These are phyloP conservation scores for Rhizophora mangle DNA, from an alignment of 345 rosid species.

Conservation along the genomic window DNA sequence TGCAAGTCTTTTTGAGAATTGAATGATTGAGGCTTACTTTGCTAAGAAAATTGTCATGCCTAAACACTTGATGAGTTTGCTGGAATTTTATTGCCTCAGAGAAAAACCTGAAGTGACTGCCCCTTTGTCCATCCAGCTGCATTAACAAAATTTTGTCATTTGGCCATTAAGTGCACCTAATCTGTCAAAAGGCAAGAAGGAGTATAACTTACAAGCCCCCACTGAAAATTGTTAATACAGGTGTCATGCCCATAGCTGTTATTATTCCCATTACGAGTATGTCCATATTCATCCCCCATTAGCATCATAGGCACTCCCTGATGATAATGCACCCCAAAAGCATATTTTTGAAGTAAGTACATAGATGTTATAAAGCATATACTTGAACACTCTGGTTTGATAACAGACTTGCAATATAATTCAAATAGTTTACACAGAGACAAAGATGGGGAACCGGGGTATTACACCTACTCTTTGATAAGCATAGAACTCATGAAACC, in stretches of 20 bases:
- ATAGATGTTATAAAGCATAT: constrained; percentile 11
- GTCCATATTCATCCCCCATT: constrained; percentile 96
- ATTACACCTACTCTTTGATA: too few species aligned
- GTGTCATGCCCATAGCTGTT: constrained; percentile 92
- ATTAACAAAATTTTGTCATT: constrained; percentile 13
- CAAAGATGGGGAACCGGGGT: background rate
- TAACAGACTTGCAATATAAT: background rate
- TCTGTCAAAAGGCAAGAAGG: background rate
- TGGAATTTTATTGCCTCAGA: constrained; percentile 69
- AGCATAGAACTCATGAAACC: too few species aligned
- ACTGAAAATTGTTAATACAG: constrained; percentile 76
- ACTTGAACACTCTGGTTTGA: constrained; percentile 1
- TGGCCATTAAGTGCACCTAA: constrained; percentile 5
- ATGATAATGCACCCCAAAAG: constrained; percentile 10
- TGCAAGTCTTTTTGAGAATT: too few species aligned
- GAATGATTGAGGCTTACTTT: constrained; percentile 38
- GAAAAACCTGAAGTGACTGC: constrained; percentile 72
- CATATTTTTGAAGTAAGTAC: background rate
- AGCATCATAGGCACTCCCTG: constrained; percentile 96
- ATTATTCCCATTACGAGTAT: constrained; percentile 87
- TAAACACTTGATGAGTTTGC: constrained; percentile 41
- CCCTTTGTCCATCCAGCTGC: constrained; percentile 59
- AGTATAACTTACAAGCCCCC: constrained; percentile 51
- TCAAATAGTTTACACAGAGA: background rate
- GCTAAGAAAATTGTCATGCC: constrained; percentile 59